A percentile compares a stretch with the other conserved stretches of the same genome.
phyloP scores from a whole-genome alignment of 2,329 filamentous ascomycete genomes.

The Cryoendolithus antarcticus region DNA sequence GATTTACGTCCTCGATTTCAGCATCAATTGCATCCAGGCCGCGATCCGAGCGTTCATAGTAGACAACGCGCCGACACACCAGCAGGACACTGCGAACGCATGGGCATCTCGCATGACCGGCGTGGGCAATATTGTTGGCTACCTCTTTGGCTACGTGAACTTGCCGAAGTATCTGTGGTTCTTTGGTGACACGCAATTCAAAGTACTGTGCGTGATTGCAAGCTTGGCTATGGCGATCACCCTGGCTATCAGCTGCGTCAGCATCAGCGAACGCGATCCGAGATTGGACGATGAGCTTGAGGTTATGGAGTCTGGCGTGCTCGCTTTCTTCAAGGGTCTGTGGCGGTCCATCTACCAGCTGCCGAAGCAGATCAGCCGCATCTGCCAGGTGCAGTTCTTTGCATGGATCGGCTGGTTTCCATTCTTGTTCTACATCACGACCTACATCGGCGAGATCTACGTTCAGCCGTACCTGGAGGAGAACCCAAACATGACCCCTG shows the following conservation, averaged over 20 bases:
- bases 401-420: constrained; percentile 96
- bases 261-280: constrained; percentile 71
- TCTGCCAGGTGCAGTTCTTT: constrained; percentile 54
- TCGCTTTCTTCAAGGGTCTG: constrained; percentile 69
- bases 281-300: constrained; percentile 53
- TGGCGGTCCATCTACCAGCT: constrained; percentile 64
- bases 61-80: constrained; percentile 81
- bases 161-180: constrained; percentile 64
- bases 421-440: constrained; percentile 82
- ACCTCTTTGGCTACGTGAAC: constrained; percentile 73
- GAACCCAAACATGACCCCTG: constrained; percentile 64
- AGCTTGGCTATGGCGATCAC: constrained; percentile 60
- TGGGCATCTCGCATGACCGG: constrained; percentile 85
- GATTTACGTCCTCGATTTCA: constrained; percentile 85
- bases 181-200: constrained; percentile 81
- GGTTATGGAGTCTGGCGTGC: constrained; percentile 49
- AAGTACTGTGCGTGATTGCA: constrained; percentile 79
- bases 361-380: constrained; percentile 67
- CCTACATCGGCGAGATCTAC: constrained; percentile 87
- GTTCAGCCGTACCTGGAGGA: constrained; percentile 66
- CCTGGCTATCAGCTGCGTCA: constrained; percentile 54
- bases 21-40: constrained; percentile 93
- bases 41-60: constrained; percentile 86
- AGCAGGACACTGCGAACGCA: constrained; percentile 86
- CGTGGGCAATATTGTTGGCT: constrained; percentile 82